Evolutionary conservation across 2,329 filamentous ascomycete genomes (phyloP).

Genomic region (Penicillium sp.): DNA sequence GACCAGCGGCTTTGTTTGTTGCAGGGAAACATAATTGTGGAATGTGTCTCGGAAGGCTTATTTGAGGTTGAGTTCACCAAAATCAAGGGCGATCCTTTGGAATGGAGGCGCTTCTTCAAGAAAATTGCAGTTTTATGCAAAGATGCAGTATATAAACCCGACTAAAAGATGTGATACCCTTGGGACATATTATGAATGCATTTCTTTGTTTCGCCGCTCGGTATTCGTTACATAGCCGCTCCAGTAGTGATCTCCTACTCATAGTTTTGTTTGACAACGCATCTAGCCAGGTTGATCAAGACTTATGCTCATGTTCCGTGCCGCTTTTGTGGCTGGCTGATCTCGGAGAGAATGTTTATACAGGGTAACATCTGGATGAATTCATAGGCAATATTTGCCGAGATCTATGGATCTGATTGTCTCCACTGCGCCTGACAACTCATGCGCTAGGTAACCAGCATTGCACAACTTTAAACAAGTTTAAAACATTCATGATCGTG

Average conservation of each 20-base stretch:
- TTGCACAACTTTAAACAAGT: not conserved
- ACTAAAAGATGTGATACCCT: conserved; percentile 22
- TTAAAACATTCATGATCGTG: not conserved
- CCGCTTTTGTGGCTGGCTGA: not conserved
- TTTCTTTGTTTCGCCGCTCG: not conserved
- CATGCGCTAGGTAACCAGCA: not conserved
- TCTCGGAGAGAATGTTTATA: not conserved
- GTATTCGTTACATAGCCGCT: too few relatives aligned
- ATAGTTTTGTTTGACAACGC: not conserved
- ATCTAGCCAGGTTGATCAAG: not conserved
- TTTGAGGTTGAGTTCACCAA: conserved; percentile 90
- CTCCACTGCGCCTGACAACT: not conserved
- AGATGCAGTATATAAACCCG: conserved; percentile 70
- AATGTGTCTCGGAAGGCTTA: conserved; percentile 53
- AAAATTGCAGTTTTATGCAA: conserved; percentile 84
- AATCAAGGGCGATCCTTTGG: conserved; percentile 88
- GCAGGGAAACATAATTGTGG: conserved; percentile 43
- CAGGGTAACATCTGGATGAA: not conserved
- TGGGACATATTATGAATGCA: not conserved
- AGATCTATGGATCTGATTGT: not conserved
- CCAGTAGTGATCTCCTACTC: not conserved
- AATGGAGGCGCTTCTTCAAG: conserved; percentile 97
- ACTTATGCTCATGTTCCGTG: not conserved
- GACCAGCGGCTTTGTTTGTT: conserved; percentile 48
- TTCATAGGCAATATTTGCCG: not conserved